A percentile compares a stretch with the other conserved stretches of the same genome.
phyloP scores from a whole-genome alignment of 2,329 filamentous ascomycete genomes.

The Monosporascus sp. region DNA sequence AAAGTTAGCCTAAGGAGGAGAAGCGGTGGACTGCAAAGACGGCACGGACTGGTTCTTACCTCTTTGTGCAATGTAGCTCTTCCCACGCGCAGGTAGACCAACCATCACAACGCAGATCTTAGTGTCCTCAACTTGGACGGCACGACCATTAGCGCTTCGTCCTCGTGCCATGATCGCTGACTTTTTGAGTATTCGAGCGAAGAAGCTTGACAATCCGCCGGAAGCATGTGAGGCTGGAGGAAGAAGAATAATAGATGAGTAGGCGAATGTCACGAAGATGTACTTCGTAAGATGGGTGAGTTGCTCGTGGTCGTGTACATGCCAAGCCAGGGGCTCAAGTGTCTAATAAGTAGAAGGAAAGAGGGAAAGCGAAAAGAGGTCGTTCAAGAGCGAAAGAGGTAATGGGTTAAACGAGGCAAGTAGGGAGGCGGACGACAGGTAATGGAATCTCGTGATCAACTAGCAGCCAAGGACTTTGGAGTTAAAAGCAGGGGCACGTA shows the following conservation, averaged over 20 bases:
- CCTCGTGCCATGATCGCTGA: constrained; percentile 26
- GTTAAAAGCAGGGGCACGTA: background rate
- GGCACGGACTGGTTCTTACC: constrained; percentile 45
- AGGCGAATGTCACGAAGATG: too few relatives aligned
- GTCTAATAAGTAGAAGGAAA: too few relatives aligned
- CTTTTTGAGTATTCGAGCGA: constrained; percentile 11
- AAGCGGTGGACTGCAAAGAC: background rate
- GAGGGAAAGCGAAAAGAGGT: too few relatives aligned
- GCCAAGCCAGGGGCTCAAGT: too few relatives aligned
- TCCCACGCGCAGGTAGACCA: constrained; percentile 88
- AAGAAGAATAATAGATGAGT: background rate
- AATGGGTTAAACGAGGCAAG: background rate
- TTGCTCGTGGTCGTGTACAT: too few relatives aligned
- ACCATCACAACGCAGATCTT: constrained; percentile 99
- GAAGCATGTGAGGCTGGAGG: constrained; percentile 17
- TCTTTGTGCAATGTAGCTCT: constrained; percentile 97
- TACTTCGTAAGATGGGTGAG: too few relatives aligned
- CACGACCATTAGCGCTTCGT: constrained; percentile 55
- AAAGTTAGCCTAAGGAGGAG: constrained; percentile 1
- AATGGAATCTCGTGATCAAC: background rate
- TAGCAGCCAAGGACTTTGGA: background rate
- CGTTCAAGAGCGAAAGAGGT: background rate
- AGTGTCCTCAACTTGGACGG: constrained; percentile 87
- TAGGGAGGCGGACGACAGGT: background rate
- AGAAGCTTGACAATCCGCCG: constrained; percentile 3